Base-by-base conservation (phyloP, 2,329 filamentous ascomycete species). In the Thyridium curvatum region DNA sequence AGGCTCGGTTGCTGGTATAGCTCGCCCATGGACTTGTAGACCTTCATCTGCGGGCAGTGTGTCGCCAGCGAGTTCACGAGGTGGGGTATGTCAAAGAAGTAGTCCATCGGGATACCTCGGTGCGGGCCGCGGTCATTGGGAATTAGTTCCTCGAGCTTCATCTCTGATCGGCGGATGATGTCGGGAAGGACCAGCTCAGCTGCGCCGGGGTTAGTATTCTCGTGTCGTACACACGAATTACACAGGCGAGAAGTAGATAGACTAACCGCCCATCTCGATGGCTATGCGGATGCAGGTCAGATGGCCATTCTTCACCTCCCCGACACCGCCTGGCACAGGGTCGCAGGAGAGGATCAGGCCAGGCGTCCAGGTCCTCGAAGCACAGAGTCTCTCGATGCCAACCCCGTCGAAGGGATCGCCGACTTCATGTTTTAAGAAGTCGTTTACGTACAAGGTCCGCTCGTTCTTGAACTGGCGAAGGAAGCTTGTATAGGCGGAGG, bases 251-350 rank as follows among this genome's bases (percentile, higher is more conserved):
- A 30, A n/a, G 5, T 12, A 47, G 2, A 46, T 18, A 12, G 18
- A 60, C 48, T 48, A 44, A 59, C 68, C 68, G 39, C 69, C 69
- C 32, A 66, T 63, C 53, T 70, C 65, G 26, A 71, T 69, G 12
- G 65, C 66, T 37, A 66, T 60, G 32, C 66, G 60, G 16, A 72
- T 49, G 49, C 68, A 71, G 41, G 61, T 62, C 37, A 71, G 50
- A 29, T 66, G 53, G n/a, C 60, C 62, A 45, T 68, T 68, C 41
- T 66, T 62, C 14, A 69, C 61, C 37, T 62, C 58, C 6, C 57
- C 64, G n/a, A 72, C 48, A 4, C 64, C 66, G 3, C 66, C 69
- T 3, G 61, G 53, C 6, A 60, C 54, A n/a, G 62, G 54, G 14
- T 63, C 61, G 41, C 69, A 68, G 15, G 60, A 58, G 48, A 71